Conservation (phyloP, 768 basidiomycete species). For the Favolaschia claudopus region DNA sequence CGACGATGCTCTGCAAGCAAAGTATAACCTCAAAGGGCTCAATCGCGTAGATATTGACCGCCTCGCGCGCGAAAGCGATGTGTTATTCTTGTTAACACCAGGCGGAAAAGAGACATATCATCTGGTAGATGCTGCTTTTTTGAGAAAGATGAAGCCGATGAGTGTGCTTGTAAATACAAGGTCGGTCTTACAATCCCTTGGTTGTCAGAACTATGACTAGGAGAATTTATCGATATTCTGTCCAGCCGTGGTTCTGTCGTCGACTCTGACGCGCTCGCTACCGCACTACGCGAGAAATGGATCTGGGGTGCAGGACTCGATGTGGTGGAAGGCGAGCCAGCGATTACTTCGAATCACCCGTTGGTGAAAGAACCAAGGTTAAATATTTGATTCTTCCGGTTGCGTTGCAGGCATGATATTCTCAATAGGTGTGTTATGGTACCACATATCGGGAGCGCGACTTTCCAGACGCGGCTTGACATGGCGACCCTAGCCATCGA, state of each 20-base stretch:
- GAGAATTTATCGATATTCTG: neutral
- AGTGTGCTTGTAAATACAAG: slow-evolving; percentile 84
- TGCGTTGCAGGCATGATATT: neutral
- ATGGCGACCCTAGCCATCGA: slow-evolving; percentile 83
- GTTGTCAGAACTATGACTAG: neutral
- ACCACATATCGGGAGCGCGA: slow-evolving; percentile 93
- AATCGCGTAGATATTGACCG: slow-evolving; percentile 67
- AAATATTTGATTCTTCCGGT: slow-evolving; percentile 19
- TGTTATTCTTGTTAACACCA: slow-evolving; percentile 85
- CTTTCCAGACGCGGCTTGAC: slow-evolving; percentile 79
- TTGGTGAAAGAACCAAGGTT: slow-evolving; percentile 82
- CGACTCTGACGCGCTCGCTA: slow-evolving; percentile 87
- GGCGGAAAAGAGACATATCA: slow-evolving; percentile 76
- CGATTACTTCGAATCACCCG: slow-evolving; percentile 75
- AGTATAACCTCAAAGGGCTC: slow-evolving; percentile 49
- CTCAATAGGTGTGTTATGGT: slow-evolving; percentile 73
- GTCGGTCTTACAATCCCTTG: neutral
- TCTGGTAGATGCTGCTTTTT: slow-evolving; percentile 73
- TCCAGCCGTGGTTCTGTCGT: slow-evolving; percentile 80
- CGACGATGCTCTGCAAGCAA: slow-evolving; percentile 41
- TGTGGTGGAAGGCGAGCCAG: slow-evolving; percentile 92
- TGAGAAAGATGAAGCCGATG: slow-evolving; percentile 85
- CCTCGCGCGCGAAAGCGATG: slow-evolving; percentile 81
- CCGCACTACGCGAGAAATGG: slow-evolving; percentile 76
- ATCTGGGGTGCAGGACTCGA: slow-evolving; percentile 95